These are phyloP conservation scores for Amanita rubescens DNA, from an alignment of 768 basidiomycete species.

Conservation along the genomic window DNA sequence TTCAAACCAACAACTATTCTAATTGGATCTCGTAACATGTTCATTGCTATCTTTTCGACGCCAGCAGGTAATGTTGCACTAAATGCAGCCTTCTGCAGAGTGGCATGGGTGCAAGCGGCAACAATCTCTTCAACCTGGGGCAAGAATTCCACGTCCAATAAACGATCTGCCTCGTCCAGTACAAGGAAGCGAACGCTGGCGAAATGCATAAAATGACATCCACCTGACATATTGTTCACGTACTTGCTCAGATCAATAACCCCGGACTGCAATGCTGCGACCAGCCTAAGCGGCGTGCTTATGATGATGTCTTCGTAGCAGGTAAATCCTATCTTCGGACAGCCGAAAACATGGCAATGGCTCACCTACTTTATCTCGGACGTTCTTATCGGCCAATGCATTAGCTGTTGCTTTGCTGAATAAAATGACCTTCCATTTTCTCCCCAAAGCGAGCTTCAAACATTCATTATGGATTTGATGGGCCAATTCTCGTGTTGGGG, in stretches of 20 bases:
- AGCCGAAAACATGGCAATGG: slow-evolving; percentile 10
- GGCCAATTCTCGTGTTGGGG: slow-evolving; percentile 93
- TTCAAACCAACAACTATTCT: slow-evolving; percentile 96
- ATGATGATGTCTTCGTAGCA: slow-evolving; percentile 70
- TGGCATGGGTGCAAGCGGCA: slow-evolving; percentile 59
- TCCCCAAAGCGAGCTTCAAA: slow-evolving; percentile 68
- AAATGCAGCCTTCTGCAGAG: slow-evolving; percentile 82
- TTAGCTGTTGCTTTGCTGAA: slow-evolving; percentile 88
- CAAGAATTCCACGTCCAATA: slow-evolving; percentile 85
- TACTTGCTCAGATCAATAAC: slow-evolving; percentile 68
- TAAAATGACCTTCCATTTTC: slow-evolving; percentile 76
- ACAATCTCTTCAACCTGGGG: slow-evolving; percentile 85
- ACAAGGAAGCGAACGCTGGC: slow-evolving; percentile 77
- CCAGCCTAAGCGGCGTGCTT: slow-evolving; percentile 85
- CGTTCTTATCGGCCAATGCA: slow-evolving; percentile 65
- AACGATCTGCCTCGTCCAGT: slow-evolving; percentile 87
- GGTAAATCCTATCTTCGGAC: slow-evolving; percentile 4
- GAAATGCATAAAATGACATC: not conserved
- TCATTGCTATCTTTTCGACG: slow-evolving; percentile 81
- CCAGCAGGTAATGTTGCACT: slow-evolving; percentile 91
- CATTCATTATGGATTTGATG: slow-evolving; percentile 94
- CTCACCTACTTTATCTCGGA: slow-evolving; percentile 71
- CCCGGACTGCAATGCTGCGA: slow-evolving; percentile 68
- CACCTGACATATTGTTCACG: slow-evolving; percentile 18
- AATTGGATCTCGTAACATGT: slow-evolving; percentile 78